These are phyloP conservation scores for Babesia microti DNA, from an alignment of 169 alveolate species.

Conservation along the genomic window DNA sequence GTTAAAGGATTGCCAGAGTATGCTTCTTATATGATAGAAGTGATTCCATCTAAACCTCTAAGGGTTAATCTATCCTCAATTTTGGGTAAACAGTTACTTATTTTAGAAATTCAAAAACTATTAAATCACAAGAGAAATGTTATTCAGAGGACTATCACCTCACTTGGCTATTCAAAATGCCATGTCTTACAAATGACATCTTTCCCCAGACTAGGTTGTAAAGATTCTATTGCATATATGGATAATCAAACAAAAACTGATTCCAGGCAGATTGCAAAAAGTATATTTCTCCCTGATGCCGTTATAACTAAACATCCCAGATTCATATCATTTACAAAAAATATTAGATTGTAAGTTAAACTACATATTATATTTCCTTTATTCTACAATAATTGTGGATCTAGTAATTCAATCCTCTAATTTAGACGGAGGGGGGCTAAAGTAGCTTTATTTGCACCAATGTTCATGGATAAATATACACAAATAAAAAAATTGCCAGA, in stretches of 20 bases:
- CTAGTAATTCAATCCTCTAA: no score
- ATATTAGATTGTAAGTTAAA: constrained; percentile 64
- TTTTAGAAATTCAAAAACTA: constrained; percentile 21
- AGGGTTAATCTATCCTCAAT: constrained; percentile 33
- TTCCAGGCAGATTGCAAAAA: constrained; percentile 14
- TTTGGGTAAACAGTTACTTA: constrained; percentile 11
- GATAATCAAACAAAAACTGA: constrained; percentile 11
- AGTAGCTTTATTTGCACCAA: constrained; percentile 14
- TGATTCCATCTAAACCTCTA: constrained; percentile 53
- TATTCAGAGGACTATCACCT: constrained; percentile 14
- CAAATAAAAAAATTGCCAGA: no score
- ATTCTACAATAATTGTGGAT: no score
- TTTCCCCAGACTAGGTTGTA: constrained; percentile 32
- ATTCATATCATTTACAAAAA: constrained; percentile 72
- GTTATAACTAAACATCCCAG: constrained; percentile 82
- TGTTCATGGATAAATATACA: constrained; percentile 24
- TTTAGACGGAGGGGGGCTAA: constrained; percentile 32
- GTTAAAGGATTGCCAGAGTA: constrained; percentile 59
- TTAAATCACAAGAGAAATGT: constrained; percentile 26
- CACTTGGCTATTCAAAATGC: constrained; percentile 32
- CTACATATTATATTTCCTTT: no score
- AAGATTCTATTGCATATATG: constrained; percentile 14
- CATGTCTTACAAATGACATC: constrained; percentile 30
- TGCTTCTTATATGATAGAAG: constrained; percentile 56
- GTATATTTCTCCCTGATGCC: constrained; percentile 54